phyloP scores from a whole-genome alignment of 2,329 filamentous ascomycete species.

The Aspergillus viridinutans region DNA sequence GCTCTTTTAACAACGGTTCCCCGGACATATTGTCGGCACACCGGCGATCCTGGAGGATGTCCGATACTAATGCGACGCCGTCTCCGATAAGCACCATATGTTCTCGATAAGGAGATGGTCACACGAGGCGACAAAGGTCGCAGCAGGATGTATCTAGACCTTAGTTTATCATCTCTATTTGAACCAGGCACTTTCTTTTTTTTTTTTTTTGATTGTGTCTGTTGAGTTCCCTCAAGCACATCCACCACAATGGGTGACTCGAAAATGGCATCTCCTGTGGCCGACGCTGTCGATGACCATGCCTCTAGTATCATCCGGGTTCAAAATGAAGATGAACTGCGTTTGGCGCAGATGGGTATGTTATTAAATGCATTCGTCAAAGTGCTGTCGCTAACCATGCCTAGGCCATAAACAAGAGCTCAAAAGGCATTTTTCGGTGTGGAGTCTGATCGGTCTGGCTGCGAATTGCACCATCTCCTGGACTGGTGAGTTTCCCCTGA shows the following conservation, averaged over 20 bases:
- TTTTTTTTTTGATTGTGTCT: not conserved
- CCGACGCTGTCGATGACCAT: not conserved
- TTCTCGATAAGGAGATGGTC: not conserved
- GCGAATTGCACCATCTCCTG: conserved; percentile 51
- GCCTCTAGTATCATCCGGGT: conserved; percentile 13
- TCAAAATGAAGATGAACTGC: conserved; percentile 38
- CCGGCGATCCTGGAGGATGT: conserved; percentile 1
- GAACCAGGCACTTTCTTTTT: too few relatives aligned
- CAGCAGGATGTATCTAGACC: not conserved
- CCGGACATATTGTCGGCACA: conserved; percentile 1
- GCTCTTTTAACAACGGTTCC: too few relatives aligned
- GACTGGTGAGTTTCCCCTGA: conserved; percentile 31
- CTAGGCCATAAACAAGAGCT: conserved; percentile 48
- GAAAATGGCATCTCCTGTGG: conserved; percentile 3
- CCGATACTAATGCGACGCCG: not conserved
- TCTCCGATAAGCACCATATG: not conserved
- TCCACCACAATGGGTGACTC: conserved; percentile 10
- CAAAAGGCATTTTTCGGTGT: conserved; percentile 45
- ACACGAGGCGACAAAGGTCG: not conserved
- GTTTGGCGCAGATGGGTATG: conserved; percentile 45
- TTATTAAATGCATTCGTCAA: conserved; percentile 1
- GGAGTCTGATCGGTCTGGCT: conserved; percentile 47
- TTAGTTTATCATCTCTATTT: not conserved
- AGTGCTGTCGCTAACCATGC: not conserved
- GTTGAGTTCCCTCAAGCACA: not conserved